Base-by-base conservation (phyloP, 805 yeast species). In the Starmerella asiatica region DNA sequence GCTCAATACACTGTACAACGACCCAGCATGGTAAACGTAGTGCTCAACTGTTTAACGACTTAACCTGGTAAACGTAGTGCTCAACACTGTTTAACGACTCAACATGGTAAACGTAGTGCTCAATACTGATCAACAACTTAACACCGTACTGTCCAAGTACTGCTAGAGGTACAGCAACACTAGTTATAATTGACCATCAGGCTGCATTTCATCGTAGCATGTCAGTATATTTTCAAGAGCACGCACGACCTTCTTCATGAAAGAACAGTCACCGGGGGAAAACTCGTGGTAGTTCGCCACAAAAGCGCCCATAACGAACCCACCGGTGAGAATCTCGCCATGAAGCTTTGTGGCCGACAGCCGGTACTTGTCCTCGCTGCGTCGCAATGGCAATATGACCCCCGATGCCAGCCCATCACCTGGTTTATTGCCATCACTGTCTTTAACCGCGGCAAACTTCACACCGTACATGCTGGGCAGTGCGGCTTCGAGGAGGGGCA, bases 301-400 rank as follows among this genome's bases (percentile, higher is more conserved):
- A 21, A 52, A 48, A 12, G 57, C 57, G 8, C 48, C 58, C 48
- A 56, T 42, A 2, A 54, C 45, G 32, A 46, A 56, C 8, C 59
- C 59, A 4, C 54, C 51, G 1, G 26, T 23, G 18, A 15, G 16
- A 21, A n/a, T 11, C 20, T 20, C 30, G 9, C 19, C 31, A n/a
- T 6, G 11, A 3, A 1, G 16, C 6, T 15, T 26, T n/a, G n/a
- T n/a, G 7, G 17, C 23, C n/a, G 19, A 14, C 21, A 17, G 26
- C 23, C 32, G 16, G 4, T 15, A 33, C 12, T 23, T 14, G 12
- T 20, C 31, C 30, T 34, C 31, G 11, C 27, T 16, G 12, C 50
- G 47, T 7, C 46, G 34, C 3, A 48, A 38, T 5, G 51, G 51
- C 29, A 48, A 32, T 14, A 43, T 23, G 11, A 48, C n/a, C 5